These are phyloP conservation scores for Solanum ossicruentum DNA, from an alignment of 257 asterid genomes.

Conservation along the genomic window DNA sequence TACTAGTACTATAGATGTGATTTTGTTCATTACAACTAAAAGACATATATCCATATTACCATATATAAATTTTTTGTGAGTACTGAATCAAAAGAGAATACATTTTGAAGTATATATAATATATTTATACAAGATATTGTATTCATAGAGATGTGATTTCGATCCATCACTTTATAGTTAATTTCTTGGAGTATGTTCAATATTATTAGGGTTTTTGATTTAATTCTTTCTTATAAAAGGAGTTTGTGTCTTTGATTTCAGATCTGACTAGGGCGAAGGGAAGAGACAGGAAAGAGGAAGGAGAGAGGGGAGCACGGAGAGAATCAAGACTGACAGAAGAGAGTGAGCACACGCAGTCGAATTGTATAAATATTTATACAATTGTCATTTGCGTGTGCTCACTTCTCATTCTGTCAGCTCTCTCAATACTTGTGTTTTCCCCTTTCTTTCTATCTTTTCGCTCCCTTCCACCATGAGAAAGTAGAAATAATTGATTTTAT, in stretches of 20 bases:
- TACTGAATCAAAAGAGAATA: background rate
- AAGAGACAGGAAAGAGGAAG: background rate
- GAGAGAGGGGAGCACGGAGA: background rate
- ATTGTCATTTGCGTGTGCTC: slow-evolving; percentile 32
- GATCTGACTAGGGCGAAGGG: slow-evolving; percentile 8
- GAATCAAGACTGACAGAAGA: slow-evolving; percentile 36
- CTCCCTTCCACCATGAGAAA: background rate
- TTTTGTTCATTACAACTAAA: background rate
- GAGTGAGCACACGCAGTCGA: slow-evolving; percentile 47
- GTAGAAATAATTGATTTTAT: too few species aligned
- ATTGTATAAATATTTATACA: slow-evolving; percentile 21
- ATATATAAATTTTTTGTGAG: background rate
- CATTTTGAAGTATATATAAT: background rate
- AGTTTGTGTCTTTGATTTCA: slow-evolving; percentile 2
- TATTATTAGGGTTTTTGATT: background rate
- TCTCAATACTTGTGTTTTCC: background rate
- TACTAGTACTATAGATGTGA: background rate
- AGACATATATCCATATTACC: background rate
- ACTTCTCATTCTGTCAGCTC: slow-evolving; percentile 31
- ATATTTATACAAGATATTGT: background rate
- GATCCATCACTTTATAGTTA: background rate
- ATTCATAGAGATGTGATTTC: background rate
- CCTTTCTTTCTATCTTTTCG: background rate
- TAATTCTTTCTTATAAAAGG: background rate
- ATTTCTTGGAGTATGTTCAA: background rate